Conservation (phyloP, 495 filamentous ascomycete species). For the Oleoguttula mirabilis region DNA sequence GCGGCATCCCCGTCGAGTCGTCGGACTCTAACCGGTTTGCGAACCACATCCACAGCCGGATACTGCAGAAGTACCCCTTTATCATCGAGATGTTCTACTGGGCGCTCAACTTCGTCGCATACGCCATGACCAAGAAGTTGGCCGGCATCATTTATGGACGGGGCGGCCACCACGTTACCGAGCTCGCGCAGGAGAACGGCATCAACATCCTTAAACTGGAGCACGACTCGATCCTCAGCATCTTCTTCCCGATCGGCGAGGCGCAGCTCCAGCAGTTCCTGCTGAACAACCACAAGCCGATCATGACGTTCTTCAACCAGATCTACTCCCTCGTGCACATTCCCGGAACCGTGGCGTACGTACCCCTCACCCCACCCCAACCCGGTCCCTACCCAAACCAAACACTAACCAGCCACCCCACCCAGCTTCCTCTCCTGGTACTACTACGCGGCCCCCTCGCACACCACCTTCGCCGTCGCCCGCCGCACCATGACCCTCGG, state of each 20-base stretch:
- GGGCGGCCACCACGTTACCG: slow-evolving; percentile 26
- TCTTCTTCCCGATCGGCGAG: slow-evolving; percentile 23
- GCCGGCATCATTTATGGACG: slow-evolving; percentile 4
- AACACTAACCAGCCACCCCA: slow-evolving; percentile 27
- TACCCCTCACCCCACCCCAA: slow-evolving; percentile 43
- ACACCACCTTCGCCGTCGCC: slow-evolving; percentile 31
- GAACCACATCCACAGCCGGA: slow-evolving; percentile 22
- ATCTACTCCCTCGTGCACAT: slow-evolving; percentile 75
- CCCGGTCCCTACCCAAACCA: too few species aligned
- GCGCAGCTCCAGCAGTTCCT: slow-evolving; percentile 28
- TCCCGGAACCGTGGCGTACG: slow-evolving; percentile 60
- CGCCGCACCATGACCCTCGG: slow-evolving; percentile 61
- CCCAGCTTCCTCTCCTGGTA: slow-evolving; percentile 20
- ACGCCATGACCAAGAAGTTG: slow-evolving; percentile 9
- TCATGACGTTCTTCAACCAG: slow-evolving; percentile 42
- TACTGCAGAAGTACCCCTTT: slow-evolving; percentile 61
- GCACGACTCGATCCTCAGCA: slow-evolving; percentile 37
- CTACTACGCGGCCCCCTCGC: slow-evolving; percentile 16
- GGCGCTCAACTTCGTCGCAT: slow-evolving; percentile 55
- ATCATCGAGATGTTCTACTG: slow-evolving; percentile 74
- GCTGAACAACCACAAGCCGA: slow-evolving; percentile 20
- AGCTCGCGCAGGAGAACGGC: slow-evolving; percentile 46
- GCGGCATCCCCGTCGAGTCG: not conserved
- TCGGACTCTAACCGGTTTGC: not conserved
- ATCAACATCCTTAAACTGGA: slow-evolving; percentile 45